These are phyloP conservation scores for Seiridium cupressi DNA, from an alignment of 2,329 filamentous ascomycete species.

Conservation along the genomic window DNA sequence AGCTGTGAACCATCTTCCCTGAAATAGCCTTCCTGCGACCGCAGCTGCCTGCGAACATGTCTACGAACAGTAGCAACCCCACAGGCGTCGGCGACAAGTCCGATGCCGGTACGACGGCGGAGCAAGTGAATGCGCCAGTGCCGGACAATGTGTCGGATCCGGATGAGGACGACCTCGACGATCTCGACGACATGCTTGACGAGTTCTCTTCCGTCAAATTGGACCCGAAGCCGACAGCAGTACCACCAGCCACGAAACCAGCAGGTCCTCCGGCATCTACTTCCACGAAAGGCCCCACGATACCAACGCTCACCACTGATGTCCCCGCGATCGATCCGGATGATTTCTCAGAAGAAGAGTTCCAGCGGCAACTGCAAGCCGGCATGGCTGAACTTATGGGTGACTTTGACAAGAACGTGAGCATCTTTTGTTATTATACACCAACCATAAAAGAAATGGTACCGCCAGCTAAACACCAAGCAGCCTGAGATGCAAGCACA, in stretches of 20 bases:
- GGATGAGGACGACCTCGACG: slow-evolving; percentile 88
- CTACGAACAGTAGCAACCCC: background rate
- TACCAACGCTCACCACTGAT: slow-evolving; percentile 18
- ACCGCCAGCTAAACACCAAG: background rate
- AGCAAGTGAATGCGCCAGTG: slow-evolving; percentile 24
- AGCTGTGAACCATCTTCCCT: too few species aligned
- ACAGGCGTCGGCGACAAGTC: background rate
- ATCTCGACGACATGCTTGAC: slow-evolving; percentile 92
- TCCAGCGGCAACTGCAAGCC: slow-evolving; percentile 81
- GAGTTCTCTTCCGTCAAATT: slow-evolving; percentile 74
- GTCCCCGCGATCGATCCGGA: slow-evolving; percentile 32
- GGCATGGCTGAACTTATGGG: slow-evolving; percentile 84
- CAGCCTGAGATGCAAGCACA: slow-evolving; percentile 74
- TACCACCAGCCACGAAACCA: slow-evolving; percentile 11
- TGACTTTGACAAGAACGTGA: slow-evolving; percentile 62
- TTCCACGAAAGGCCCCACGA: slow-evolving; percentile 11
- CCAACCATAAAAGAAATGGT: background rate
- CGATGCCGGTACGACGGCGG: slow-evolving; percentile 13
- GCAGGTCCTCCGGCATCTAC: background rate
- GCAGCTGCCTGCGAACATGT: background rate
- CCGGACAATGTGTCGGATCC: slow-evolving; percentile 73
- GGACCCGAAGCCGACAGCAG: slow-evolving; percentile 38
- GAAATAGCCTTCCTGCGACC: too few species aligned
- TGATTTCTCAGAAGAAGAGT: slow-evolving; percentile 67
- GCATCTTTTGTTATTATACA: slow-evolving; percentile 15